phyloP scores from a whole-genome alignment of 257 asterid species.

The Catharanthus roseus region DNA sequence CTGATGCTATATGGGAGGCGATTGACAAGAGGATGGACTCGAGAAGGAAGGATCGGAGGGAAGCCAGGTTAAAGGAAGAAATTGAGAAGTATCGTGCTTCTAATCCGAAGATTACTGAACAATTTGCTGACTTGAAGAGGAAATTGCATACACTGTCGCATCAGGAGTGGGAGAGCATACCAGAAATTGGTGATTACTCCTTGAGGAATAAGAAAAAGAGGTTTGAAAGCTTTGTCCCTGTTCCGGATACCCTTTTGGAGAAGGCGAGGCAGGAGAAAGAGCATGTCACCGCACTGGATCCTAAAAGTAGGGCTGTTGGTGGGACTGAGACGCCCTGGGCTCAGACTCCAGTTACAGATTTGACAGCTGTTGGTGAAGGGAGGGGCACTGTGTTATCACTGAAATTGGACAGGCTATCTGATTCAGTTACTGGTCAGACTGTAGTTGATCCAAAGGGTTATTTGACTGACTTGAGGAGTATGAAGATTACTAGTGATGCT shows the following conservation, averaged over 20 bases:
- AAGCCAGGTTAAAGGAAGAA: constrained; percentile 85
- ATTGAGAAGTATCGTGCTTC: constrained; percentile 87
- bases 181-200: constrained; percentile 84
- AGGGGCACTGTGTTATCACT: constrained; percentile 86
- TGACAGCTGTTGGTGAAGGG: constrained; percentile 96
- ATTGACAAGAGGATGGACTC: constrained; percentile 86
- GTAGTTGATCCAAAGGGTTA: constrained; percentile 98
- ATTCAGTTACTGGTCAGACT: constrained; percentile 79
- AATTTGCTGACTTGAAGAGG: constrained; percentile 89
- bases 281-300: constrained; percentile 85
- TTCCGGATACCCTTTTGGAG: constrained; percentile 84
- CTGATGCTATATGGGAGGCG: constrained; percentile 83
- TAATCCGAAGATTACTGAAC: constrained; percentile 83
- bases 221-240: constrained; percentile 88
- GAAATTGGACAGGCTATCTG: constrained; percentile 79
- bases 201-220: constrained; percentile 77
- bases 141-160: constrained; percentile 52
- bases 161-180: constrained; percentile 86
- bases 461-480: constrained; percentile 88
- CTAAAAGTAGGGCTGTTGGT: constrained; percentile 72
- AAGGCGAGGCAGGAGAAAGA: constrained; percentile 93
- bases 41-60: constrained; percentile 84
- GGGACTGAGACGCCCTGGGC: constrained; percentile 91
- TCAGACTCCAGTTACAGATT: constrained; percentile 86
- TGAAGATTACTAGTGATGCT: constrained; percentile 89